These are phyloP conservation scores for Talaromyces thailandensis DNA, from an alignment of 495 filamentous ascomycete species.

Conservation along the genomic window DNA sequence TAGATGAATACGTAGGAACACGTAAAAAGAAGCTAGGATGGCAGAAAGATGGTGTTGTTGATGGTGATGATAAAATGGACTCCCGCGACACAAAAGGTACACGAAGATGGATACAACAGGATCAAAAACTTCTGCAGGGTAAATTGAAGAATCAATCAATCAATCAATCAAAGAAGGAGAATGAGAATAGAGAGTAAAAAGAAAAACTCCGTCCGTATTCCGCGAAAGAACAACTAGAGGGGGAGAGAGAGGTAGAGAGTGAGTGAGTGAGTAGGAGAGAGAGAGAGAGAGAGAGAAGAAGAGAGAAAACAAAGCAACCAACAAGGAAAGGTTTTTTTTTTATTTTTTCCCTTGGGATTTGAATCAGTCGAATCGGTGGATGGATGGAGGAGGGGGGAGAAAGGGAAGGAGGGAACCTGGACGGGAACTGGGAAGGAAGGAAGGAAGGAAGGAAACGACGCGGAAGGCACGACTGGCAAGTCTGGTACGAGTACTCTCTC, in stretches of 20 bases:
- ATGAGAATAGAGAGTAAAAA: constrained; percentile 36
- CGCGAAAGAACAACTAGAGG: constrained; percentile 19
- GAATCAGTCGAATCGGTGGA: constrained; percentile 21
- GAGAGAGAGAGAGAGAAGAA: constrained; percentile 27
- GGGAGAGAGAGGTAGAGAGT: constrained; percentile 29
- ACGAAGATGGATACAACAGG: constrained; percentile 26
- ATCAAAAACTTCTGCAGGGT: constrained; percentile 11
- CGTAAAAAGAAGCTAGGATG: constrained; percentile 20
- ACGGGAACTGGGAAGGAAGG: constrained; percentile 12
- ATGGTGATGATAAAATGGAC: constrained; percentile 15
- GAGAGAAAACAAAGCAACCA: constrained; percentile 16
- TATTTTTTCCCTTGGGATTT: constrained; percentile 21
- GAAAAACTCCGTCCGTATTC: constrained; percentile 22
- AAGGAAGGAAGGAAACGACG: constrained; percentile 15
- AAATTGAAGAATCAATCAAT: neutral
- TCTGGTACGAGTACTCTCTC: no score
- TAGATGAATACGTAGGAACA: constrained; percentile 20
- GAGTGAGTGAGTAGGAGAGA: constrained; percentile 17
- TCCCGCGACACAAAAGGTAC: constrained; percentile 20
- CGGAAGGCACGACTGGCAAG: constrained; percentile 14
- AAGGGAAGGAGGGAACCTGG: constrained; percentile 12
- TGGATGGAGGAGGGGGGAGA: constrained; percentile 23
- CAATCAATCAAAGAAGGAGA: constrained; percentile 19
- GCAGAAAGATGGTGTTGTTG: constrained; percentile 8
- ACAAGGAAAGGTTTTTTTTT: constrained; percentile 11